These are phyloP conservation scores for Zygosaccharomyces bisporus DNA, from an alignment of 805 yeast genomes.

Conservation along the genomic window DNA sequence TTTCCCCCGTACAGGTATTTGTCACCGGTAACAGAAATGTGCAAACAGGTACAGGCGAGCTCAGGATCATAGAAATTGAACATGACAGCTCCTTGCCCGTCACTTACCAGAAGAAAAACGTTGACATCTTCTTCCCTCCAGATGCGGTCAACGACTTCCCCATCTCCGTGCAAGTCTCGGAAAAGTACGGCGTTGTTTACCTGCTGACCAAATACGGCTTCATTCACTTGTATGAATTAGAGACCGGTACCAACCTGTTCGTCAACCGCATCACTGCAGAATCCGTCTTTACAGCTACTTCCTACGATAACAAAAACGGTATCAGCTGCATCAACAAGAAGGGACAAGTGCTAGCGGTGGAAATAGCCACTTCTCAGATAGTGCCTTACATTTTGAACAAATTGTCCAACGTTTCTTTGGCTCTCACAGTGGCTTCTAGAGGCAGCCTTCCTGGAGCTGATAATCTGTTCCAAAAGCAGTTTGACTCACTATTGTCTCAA, in stretches of 20 bases:
- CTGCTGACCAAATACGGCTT: conserved; percentile 94
- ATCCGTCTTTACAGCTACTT: conserved; percentile 85
- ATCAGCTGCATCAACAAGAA: conserved; percentile 88
- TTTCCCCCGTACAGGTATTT: conserved; percentile 75
- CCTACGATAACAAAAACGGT: conserved; percentile 72
- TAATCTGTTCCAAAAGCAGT: conserved; percentile 83
- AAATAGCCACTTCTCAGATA: conserved; percentile 75
- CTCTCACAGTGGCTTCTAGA: conserved; percentile 84
- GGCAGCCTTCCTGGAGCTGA: conserved; percentile 99
- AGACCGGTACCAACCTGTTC: conserved; percentile 86
- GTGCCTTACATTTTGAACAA: conserved; percentile 87
- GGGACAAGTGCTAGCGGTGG: conserved; percentile 93
- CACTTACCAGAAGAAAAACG: conserved; percentile 75
- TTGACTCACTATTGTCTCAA: conserved; percentile 73
- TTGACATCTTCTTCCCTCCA: conserved; percentile 93
- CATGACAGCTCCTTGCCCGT: conserved; percentile 81
- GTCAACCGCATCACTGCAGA: conserved; percentile 96
- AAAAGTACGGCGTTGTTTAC: conserved; percentile 81
- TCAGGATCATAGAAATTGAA: conserved; percentile 94
- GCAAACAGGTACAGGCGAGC: conserved; percentile 68
- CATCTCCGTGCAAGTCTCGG: conserved; percentile 80
- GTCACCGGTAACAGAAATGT: conserved; percentile 88
- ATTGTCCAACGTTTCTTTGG: conserved; percentile 80
- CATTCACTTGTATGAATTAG: conserved; percentile 91
- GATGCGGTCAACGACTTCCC: conserved; percentile 97